A percentile compares a stretch with the other conserved stretches of the same genome.
These are phyloP conservation scores for Protea cynaroides DNA, from an alignment of 164 flowering plant species.

Conservation along the genomic window DNA sequence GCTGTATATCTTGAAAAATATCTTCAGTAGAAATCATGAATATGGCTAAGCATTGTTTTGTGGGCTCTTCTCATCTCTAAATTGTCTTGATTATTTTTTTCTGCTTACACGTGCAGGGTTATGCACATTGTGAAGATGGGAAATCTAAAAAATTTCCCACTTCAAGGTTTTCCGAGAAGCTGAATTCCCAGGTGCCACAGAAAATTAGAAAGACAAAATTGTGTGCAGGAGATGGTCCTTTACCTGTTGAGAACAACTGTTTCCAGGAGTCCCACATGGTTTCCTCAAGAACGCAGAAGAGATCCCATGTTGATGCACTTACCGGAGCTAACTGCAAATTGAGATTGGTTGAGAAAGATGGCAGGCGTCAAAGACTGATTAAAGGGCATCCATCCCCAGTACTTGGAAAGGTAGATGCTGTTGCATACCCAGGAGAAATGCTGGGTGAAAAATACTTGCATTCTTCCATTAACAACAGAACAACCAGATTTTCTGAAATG, in stretches of 20 bases:
- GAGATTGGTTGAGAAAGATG: constrained; percentile 33
- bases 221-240: constrained; percentile 10
- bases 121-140: constrained; percentile 26
- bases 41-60: background rate
- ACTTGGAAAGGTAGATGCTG: constrained; percentile 46
- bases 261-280: constrained; percentile 22
- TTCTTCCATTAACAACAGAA: constrained; percentile 40
- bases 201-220: constrained; percentile 14
- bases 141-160: constrained; percentile 10
- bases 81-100: background rate
- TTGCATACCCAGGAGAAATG: constrained; percentile 43
- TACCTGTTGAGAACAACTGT: constrained; percentile 10
- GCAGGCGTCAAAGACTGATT: constrained; percentile 17
- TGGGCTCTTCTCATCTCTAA: background rate
- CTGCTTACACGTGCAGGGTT: constrained; percentile 29
- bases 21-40: background rate
- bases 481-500: constrained; percentile 31
- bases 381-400: constrained; percentile 21
- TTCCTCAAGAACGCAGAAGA: constrained; percentile 33
- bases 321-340: constrained; percentile 22
- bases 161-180: constrained; percentile 13
- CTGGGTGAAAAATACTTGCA: constrained; percentile 44
- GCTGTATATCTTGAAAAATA: background rate
- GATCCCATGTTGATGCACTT: constrained; percentile 26
- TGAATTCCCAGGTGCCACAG: constrained; percentile 10